These are phyloP conservation scores for Trichoderma pleuroti DNA, from an alignment of 2,329 filamentous ascomycete species.

Conservation along the genomic window DNA sequence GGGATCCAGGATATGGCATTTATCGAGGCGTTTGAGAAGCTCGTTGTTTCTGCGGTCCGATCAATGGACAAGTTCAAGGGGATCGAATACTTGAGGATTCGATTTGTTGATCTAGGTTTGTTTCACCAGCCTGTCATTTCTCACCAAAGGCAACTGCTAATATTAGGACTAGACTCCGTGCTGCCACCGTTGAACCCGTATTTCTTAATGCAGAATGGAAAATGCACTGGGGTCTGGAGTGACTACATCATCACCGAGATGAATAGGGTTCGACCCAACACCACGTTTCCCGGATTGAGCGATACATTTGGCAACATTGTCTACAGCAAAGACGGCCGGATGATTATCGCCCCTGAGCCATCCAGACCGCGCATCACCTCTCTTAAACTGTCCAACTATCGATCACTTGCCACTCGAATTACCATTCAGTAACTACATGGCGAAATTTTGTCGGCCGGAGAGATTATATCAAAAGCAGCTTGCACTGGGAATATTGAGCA, in stretches of 20 bases:
- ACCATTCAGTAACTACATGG: constrained; percentile 32
- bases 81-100: constrained; percentile 65
- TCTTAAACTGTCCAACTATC: constrained; percentile 56
- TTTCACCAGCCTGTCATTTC: background rate
- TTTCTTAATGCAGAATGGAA: constrained; percentile 59
- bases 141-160: background rate
- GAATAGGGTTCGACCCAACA: constrained; percentile 53
- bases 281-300: constrained; percentile 58
- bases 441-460: background rate
- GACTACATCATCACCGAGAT: constrained; percentile 62
- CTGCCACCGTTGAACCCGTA: constrained; percentile 69
- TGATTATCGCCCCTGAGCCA: constrained; percentile 55
- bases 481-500: background rate
- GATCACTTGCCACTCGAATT: constrained; percentile 43
- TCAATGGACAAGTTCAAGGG: constrained; percentile 56
- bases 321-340: constrained; percentile 56
- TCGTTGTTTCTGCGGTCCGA: constrained; percentile 62
- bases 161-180: constrained; percentile 54
- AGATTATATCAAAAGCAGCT: background rate
- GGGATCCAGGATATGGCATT: constrained; percentile 71
- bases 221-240: constrained; percentile 70
- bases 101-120: constrained; percentile 69
- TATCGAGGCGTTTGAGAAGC: constrained; percentile 65
- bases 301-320: constrained; percentile 61
- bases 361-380: constrained; percentile 52